Evolutionary conservation across 805 yeast genomes (phyloP), one percentile per base, ranked within the genome.

Genomic region (Saccharomyces cerevisiae): DNA sequence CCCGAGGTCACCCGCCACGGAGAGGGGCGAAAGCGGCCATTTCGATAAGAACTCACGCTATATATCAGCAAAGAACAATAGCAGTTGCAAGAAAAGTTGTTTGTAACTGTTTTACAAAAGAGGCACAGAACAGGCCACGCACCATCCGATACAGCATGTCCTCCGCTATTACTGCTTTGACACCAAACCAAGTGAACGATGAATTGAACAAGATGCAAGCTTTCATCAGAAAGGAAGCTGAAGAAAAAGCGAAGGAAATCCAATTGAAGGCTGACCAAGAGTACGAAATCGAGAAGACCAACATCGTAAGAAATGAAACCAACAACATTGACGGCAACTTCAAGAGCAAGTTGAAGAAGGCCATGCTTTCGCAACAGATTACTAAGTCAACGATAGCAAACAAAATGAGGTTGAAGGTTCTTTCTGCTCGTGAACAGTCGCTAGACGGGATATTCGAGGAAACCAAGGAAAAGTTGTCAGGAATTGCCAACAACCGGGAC

Each of bases 151-250:
- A 36, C 43, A 36, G 43, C 43, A 72, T 72, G 76, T 67, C 77
- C 48, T 61, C 74, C 50, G 61, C 71, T 32, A 68, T 68, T 49
- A 65, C 70, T 30, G 64, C 72, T 41, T 57, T 69, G 50, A 68
- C 71, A 13, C 71, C 72, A 21, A 63, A 61, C 52, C 68, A 91
- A 90, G 98, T 92, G 63, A 90, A 87, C 68, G 89, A 89, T 64
- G 99, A 94, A 78, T 87, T 94, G 73, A 84, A 85, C 72, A 94
- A 94, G 79, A 94, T 94, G 97, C 96, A 92, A 71, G 91, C 95
- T 70, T 94, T 94, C 84, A 94, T 94, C 81, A 89, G 87, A 76
- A 94, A 92, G 81, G 99, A 94, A 77, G 99, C 99, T 43, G 96
- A 91, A 67, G 99, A 94, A 73, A 94, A 94, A 77, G 97, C 98